Evolutionary conservation across 164 flowering plant genomes (phyloP), one percentile per base, ranked within the genome.

Genomic region (Paratinospora sagittata): DNA sequence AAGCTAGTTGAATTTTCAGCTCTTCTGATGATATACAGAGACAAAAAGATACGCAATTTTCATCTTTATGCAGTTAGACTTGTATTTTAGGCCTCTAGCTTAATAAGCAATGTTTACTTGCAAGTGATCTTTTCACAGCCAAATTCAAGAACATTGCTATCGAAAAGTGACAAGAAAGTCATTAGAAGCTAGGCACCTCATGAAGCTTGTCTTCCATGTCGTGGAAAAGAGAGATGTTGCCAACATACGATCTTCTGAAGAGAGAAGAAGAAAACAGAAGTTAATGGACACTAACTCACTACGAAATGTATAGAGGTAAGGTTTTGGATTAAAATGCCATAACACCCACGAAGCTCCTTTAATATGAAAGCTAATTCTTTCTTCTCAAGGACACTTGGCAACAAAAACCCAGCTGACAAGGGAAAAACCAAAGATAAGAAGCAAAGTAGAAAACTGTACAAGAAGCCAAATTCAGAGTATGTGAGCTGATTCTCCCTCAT

Each of bases 121-220:
- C 1, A 55, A 27, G 55, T 6, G 67, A 23, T 34, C 8, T 21
- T 58, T 17, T 66, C 26, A 4, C 27, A 19, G 24, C 62, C 70
- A 16, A 52, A 0, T 9, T 23, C 55, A 36, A 6, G 27, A 21
- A 57, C 30, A 58, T n/a, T n/a, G n/a, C n/a, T n/a, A n/a, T n/a
- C n/a, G n/a, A 19, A 16, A 6, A 43, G 14, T 16, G 19, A 52
- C 58, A 71, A 65, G 65, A 66, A 61, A 70, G n/a, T 36, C 41
- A n/a, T 41, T 21, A 65, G 27, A 73, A 39, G 49, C 39, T 45
- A 71, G 16, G 65, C 65, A 95, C 99, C 99, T 92, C 85, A 68
- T 78, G 78, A 73, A 91, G 92, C 80, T 85, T 87, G 73, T 91
- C 84, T 80, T 90, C 95, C 72, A 95, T 85, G 66, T 91, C 97